A percentile compares a stretch with the other conserved stretches of the same genome.
phyloP scores from a whole-genome alignment of 108 stramenopile genomes.

The Nitzschia inconspicua region DNA sequence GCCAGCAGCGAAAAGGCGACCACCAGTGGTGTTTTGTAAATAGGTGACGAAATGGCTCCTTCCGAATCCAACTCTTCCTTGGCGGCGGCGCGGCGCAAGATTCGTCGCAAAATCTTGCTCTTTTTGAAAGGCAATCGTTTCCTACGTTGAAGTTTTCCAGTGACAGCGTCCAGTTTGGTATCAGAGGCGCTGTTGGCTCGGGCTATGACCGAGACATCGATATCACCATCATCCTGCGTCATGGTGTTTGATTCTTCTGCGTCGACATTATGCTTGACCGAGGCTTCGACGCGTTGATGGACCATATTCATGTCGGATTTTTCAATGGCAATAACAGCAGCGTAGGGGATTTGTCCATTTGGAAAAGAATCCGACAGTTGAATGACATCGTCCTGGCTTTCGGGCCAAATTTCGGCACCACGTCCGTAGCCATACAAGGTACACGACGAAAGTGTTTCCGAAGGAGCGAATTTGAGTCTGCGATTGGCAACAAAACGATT shows the following conservation, averaged over 20 bases:
- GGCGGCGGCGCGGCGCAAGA: constrained; percentile 41
- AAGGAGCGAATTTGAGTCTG: no score
- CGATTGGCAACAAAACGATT: no score
- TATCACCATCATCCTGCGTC: neutral
- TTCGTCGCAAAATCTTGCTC: constrained; percentile 19
- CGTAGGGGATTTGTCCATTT: constrained; percentile 48
- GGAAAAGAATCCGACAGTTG: constrained; percentile 57
- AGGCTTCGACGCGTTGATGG: neutral
- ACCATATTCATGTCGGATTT: constrained; percentile 7
- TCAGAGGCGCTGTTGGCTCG: neutral
- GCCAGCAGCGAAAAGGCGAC: constrained; percentile 31
- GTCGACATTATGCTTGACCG: neutral
- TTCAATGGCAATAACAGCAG: constrained; percentile 13
- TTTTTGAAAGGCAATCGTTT: neutral
- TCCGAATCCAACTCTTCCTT: constrained; percentile 25
- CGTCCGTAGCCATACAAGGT: constrained; percentile 40
- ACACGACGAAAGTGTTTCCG: no score
- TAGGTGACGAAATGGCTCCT: constrained; percentile 4
- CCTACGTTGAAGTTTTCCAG: neutral
- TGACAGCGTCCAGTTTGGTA: neutral
- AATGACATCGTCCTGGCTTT: constrained; percentile 56
- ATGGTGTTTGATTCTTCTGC: neutral
- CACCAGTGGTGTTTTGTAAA: constrained; percentile 37
- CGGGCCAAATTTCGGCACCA: constrained; percentile 80
- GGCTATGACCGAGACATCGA: neutral